phyloP scores from a whole-genome alignment of 805 yeast species.

The Starmerella davenportii region DNA sequence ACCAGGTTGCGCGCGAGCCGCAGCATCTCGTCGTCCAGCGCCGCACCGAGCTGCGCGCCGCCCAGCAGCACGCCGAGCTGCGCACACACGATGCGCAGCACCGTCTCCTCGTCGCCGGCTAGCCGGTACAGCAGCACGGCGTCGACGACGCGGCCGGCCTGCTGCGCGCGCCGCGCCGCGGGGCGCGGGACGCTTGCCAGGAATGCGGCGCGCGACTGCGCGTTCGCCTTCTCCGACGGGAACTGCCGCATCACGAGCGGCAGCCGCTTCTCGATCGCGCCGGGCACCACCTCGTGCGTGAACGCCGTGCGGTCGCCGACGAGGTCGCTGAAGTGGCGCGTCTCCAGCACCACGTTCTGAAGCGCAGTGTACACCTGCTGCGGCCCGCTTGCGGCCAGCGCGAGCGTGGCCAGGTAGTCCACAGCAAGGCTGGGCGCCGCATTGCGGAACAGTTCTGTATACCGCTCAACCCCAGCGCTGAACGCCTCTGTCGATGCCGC shows the following conservation, averaged over 20 bases:
- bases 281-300: constrained; percentile 56
- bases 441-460: constrained; percentile 63
- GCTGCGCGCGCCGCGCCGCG: constrained; percentile 74
- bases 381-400: constrained; percentile 30
- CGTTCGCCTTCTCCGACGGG: neutral
- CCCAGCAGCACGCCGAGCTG: constrained; percentile 62
- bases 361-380: constrained; percentile 54
- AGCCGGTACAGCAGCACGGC: constrained; percentile 73
- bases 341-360: constrained; percentile 66
- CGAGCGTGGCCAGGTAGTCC: constrained; percentile 65
- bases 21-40: constrained; percentile 18
- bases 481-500: constrained; percentile 20
- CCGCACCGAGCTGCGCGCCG: constrained; percentile 41
- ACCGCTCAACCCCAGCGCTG: constrained; percentile 42
- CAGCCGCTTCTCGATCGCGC: constrained; percentile 66
- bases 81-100: constrained; percentile 53
- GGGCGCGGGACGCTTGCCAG: constrained; percentile 57
- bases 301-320: constrained; percentile 55
- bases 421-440: constrained; percentile 82
- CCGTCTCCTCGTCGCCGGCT: constrained; percentile 73
- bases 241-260: constrained; percentile 22
- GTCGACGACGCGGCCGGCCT: constrained; percentile 76
- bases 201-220: constrained; percentile 37
- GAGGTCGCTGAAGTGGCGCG: constrained; percentile 63
- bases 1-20: constrained; percentile 26